phyloP scores from a whole-genome alignment of 306 rosid species.

The Benincasa hispida region DNA sequence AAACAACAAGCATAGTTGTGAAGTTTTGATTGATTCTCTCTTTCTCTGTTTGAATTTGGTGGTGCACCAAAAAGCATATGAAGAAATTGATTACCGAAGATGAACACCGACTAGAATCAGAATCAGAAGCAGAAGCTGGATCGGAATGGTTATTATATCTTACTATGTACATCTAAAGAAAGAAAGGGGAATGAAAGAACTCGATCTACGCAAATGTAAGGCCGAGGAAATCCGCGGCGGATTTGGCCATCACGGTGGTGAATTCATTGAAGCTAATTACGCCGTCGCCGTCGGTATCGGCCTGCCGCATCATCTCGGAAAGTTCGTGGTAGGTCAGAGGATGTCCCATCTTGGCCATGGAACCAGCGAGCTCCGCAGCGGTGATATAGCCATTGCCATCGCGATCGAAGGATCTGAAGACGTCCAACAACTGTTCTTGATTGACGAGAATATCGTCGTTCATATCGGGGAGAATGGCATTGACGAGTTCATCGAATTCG shows the following conservation, averaged over 20 bases:
- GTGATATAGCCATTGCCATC: conserved; percentile 81
- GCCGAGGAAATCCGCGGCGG: conserved; percentile 73
- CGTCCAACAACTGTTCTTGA: conserved; percentile 65
- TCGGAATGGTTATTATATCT: neutral
- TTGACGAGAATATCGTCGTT: conserved; percentile 37
- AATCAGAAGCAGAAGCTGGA: no score
- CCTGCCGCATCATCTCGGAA: conserved; percentile 55
- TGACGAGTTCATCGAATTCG: conserved; percentile 59
- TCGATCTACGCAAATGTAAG: conserved; percentile 4
- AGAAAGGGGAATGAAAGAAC: neutral
- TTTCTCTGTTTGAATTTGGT: neutral
- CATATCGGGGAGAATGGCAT: conserved; percentile 45
- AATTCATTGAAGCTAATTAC: conserved; percentile 72
- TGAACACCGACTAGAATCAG: neutral
- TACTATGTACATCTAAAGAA: neutral
- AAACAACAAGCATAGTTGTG: neutral
- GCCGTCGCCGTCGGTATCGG: conserved; percentile 73
- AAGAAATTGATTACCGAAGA: neutral
- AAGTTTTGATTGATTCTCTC: neutral
- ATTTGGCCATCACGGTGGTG: conserved; percentile 49
- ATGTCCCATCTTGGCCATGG: conserved; percentile 85
- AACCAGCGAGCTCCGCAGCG: conserved; percentile 63
- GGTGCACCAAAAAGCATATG: neutral
- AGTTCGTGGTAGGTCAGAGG: conserved; percentile 58
- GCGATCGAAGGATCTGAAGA: conserved; percentile 60